These are phyloP conservation scores for Vanrija sp. DNA, from an alignment of 1,284 basidiomycete genomes.

Conservation along the genomic window DNA sequence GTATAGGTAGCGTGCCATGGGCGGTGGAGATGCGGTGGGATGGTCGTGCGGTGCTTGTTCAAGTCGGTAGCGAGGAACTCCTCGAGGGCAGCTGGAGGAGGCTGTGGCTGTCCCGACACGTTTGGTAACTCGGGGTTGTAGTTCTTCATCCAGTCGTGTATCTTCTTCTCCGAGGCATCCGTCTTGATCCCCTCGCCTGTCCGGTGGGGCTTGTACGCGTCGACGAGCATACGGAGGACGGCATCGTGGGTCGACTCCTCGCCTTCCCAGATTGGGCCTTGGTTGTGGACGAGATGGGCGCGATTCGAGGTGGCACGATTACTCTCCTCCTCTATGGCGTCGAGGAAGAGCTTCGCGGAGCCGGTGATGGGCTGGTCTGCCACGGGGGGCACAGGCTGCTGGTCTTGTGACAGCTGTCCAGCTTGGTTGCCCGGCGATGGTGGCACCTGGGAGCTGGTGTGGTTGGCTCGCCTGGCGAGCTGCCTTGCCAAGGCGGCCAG, in stretches of 20 bases:
- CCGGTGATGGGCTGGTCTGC: slow-evolving; percentile 41
- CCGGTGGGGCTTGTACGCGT: slow-evolving; percentile 75
- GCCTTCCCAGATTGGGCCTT: slow-evolving; percentile 60
- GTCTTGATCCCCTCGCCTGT: slow-evolving; percentile 42
- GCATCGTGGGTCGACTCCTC: slow-evolving; percentile 69
- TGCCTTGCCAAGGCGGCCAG: slow-evolving; percentile 8
- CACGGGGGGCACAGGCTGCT: background rate
- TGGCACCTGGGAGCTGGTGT: background rate
- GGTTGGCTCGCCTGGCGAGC: background rate
- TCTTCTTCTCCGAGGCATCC: slow-evolving; percentile 66
- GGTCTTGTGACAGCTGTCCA: background rate
- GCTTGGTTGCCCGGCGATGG: background rate
- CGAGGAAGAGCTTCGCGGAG: slow-evolving; percentile 66
- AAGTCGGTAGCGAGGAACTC: background rate
- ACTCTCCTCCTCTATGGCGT: slow-evolving; percentile 60
- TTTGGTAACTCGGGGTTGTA: background rate
- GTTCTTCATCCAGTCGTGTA: slow-evolving; percentile 54
- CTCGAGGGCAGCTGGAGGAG: too few species aligned
- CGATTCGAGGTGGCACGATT: slow-evolving; percentile 4
- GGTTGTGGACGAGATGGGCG: slow-evolving; percentile 45
- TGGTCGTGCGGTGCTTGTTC: slow-evolving; percentile 34
- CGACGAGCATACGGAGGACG: slow-evolving; percentile 76
- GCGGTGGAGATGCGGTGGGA: slow-evolving; percentile 44
- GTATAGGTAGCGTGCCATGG: slow-evolving; percentile 47
- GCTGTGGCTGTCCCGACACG: too few species aligned